These are phyloP conservation scores for Microdochium paspali DNA, from an alignment of 2,329 filamentous ascomycete species.

Conservation along the genomic window DNA sequence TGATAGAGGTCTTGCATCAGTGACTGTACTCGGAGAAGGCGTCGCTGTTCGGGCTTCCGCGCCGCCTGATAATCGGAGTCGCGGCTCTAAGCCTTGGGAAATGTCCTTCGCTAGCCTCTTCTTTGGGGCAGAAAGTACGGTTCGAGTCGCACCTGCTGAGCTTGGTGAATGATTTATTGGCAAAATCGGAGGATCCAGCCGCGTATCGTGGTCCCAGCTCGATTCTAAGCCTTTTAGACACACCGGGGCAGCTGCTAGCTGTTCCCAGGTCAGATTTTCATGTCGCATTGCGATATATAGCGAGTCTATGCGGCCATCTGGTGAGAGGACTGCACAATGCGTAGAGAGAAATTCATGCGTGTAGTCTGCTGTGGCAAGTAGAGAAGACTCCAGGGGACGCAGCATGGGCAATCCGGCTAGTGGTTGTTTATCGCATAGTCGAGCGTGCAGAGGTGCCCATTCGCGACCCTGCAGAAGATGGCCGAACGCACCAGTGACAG, in stretches of 20 bases:
- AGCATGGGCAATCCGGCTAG: constrained; percentile 50
- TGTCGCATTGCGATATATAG: constrained; percentile 49
- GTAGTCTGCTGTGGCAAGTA: constrained; percentile 29
- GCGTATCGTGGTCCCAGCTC: constrained; percentile 41
- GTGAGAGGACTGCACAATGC: constrained; percentile 46
- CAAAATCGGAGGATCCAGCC: constrained; percentile 29
- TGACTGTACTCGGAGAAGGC: background rate
- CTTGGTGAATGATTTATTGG: background rate
- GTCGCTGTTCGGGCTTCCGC: background rate
- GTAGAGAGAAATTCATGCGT: constrained; percentile 40
- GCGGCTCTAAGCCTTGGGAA: background rate
- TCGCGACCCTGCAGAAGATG: constrained; percentile 36
- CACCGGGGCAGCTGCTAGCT: constrained; percentile 34
- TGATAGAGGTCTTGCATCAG: too few relatives aligned
- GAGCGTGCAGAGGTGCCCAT: constrained; percentile 51
- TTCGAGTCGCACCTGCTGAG: background rate
- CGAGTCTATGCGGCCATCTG: constrained; percentile 45
- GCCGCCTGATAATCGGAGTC: background rate
- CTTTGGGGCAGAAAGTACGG: background rate
- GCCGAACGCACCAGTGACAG: constrained; percentile 39
- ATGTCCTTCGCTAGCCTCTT: background rate
- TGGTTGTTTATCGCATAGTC: constrained; percentile 44
- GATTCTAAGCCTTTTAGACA: constrained; percentile 43
- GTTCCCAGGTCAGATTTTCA: constrained; percentile 47
- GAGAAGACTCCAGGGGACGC: constrained; percentile 35